phyloP scores from a whole-genome alignment of 2,329 filamentous ascomycete species.

The Lachnellula arida region DNA sequence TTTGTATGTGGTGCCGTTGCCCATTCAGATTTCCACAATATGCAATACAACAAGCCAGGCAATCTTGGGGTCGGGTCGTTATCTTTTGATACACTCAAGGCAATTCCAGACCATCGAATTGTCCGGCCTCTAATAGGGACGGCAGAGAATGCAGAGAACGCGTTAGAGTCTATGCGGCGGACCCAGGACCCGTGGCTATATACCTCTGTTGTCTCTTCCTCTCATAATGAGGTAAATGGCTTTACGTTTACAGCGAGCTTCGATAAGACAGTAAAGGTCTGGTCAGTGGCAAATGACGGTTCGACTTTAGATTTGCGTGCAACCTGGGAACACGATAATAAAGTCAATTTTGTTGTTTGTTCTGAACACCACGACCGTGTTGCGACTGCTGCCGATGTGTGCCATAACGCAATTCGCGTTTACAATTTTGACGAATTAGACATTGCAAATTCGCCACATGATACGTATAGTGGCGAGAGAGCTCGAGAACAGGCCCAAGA shows the following conservation, averaged over 20 bases:
- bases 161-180: slow-evolving; percentile 50
- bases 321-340: slow-evolving; percentile 53
- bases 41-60: slow-evolving; percentile 62
- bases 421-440: slow-evolving; percentile 43
- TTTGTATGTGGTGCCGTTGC: slow-evolving; percentile 60
- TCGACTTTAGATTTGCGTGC: slow-evolving; percentile 40
- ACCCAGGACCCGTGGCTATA: slow-evolving; percentile 61
- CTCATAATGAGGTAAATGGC: slow-evolving; percentile 44
- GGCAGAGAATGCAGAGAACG: slow-evolving; percentile 47
- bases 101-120: slow-evolving; percentile 54
- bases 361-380: slow-evolving; percentile 44
- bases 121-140: slow-evolving; percentile 43
- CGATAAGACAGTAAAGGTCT: slow-evolving; percentile 57
- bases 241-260: slow-evolving; percentile 57
- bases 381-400: slow-evolving; percentile 55
- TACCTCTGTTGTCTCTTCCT: slow-evolving; percentile 58
- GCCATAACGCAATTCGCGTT: slow-evolving; percentile 50
- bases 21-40: slow-evolving; percentile 58
- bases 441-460: slow-evolving; percentile 29
- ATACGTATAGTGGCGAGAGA: slow-evolving; percentile 27
- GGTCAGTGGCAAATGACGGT: slow-evolving; percentile 41
- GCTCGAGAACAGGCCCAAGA: slow-evolving; percentile 21
- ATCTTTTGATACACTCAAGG: slow-evolving; percentile 39
- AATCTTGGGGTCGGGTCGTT: slow-evolving; percentile 55
- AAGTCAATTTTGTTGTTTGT: slow-evolving; percentile 58